Evolutionary conservation across 441 rosid species (phyloP).

Genomic region (Breynia disticha): DNA sequence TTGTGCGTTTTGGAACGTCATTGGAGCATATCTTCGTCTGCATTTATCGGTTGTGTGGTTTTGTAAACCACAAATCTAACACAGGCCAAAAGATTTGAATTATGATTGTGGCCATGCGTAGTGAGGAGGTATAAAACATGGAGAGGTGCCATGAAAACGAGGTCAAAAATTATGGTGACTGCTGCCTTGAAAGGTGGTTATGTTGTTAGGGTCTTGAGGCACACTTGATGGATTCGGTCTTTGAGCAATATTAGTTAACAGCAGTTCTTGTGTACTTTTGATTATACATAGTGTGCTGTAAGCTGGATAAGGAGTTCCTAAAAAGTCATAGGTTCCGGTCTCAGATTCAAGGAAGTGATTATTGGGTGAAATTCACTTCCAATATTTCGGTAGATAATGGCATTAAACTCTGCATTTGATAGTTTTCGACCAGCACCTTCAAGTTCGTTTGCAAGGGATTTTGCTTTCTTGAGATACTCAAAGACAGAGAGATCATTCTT

Average conservation of each 20-base stretch:
- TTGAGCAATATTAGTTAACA: no score
- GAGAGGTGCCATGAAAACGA: no score
- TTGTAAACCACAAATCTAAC: neutral
- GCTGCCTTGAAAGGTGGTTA: no score
- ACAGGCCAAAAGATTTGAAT: neutral
- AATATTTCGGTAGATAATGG: slow-evolving; percentile 4
- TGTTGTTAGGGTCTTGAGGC: no score
- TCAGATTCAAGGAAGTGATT: neutral
- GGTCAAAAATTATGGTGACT: no score
- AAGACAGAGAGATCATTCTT: neutral
- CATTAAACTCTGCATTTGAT: neutral
- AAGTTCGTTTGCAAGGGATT: neutral
- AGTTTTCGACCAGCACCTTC: neutral
- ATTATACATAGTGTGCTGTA: neutral
- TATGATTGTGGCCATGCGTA: no score
- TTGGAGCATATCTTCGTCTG: neutral
- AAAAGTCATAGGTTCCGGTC: neutral
- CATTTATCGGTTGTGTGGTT: neutral
- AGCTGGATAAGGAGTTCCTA: neutral
- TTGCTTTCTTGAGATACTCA: neutral
- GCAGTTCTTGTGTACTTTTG: neutral
- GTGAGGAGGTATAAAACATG: no score
- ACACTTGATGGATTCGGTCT: no score
- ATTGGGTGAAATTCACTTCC: neutral
- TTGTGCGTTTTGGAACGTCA: no score